These are phyloP conservation scores for Lichtheimia hyalospora DNA, from an alignment of 371 early-diverging fungal species.

Conservation along the genomic window DNA sequence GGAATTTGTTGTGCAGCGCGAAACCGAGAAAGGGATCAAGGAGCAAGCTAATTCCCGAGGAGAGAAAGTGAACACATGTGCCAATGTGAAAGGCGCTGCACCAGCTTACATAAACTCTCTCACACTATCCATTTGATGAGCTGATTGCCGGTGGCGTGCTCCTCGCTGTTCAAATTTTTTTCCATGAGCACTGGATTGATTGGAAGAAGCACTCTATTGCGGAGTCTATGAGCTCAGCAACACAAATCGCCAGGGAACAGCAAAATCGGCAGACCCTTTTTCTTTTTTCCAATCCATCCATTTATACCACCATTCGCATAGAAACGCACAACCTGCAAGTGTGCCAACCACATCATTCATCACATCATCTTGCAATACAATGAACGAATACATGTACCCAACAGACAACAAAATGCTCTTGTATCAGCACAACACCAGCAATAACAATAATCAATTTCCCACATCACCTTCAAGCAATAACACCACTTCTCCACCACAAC, in stretches of 20 bases:
- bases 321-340: too few relatives aligned
- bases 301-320: background rate
- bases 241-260: conserved; percentile 6
- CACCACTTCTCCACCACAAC: background rate
- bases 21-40: too few relatives aligned
- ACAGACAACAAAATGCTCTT: conserved; percentile 8
- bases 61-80: too few relatives aligned
- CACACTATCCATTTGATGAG: too few relatives aligned
- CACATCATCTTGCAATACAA: background rate
- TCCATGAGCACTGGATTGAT: background rate
- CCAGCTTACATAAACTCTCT: too few relatives aligned
- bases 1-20: too few relatives aligned
- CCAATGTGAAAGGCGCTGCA: too few relatives aligned
- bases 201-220: background rate
- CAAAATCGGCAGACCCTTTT: conserved; percentile 10
- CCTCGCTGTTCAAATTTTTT: background rate
- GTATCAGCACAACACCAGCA: conserved; percentile 11
- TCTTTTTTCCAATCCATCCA: conserved; percentile 4
- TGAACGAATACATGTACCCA: background rate
- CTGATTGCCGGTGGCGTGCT: too few relatives aligned
- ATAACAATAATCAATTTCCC: conserved; percentile 10
- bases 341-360: too few relatives aligned
- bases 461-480: conserved; percentile 2
- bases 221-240: background rate
- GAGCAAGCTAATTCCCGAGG: too few relatives aligned